Conservation (phyloP, 1,139 yeast species). For the Kluyveromyces marxianus region DNA sequence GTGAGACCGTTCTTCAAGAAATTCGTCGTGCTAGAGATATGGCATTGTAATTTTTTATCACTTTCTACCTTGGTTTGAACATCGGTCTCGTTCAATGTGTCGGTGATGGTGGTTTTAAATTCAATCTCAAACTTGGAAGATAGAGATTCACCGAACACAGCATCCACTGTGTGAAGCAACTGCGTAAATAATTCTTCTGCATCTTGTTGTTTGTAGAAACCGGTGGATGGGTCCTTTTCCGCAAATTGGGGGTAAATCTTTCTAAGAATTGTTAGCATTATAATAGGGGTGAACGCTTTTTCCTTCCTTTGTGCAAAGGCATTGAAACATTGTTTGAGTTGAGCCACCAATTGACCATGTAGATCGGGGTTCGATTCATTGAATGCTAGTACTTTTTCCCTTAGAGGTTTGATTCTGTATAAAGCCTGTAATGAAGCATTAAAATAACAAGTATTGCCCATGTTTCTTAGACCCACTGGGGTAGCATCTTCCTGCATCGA, state of each 20-base stretch:
- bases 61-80: conserved; percentile 53
- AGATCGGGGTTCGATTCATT: conserved; percentile 20
- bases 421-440: conserved; percentile 84
- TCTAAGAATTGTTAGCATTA: conserved; percentile 58
- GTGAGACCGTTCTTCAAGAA: conserved; percentile 80
- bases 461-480: conserved; percentile 79
- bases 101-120: conserved; percentile 54
- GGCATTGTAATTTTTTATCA: conserved; percentile 75
- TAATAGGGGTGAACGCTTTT: conserved; percentile 48
- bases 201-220: conserved; percentile 87
- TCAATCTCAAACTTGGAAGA: conserved; percentile 58
- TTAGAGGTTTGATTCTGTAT: conserved; percentile 42
- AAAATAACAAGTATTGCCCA: conserved; percentile 93
- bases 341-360: conserved; percentile 32
- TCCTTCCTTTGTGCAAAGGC: conserved; percentile 38
- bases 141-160: conserved; percentile 39
- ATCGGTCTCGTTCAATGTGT: conserved; percentile 46
- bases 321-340: conserved; percentile 34
- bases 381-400: conserved; percentile 24
- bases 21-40: conserved; percentile 77
- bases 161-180: conserved; percentile 48
- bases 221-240: conserved; percentile 56
- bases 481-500: conserved; percentile 37
- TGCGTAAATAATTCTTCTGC: conserved; percentile 95
- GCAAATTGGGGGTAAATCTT: conserved; percentile 80